Percentiles rank a stretch among this genome's conserved stretches.
Conservation (phyloP, 306 rosid species). For the Prosopis cineraria region DNA sequence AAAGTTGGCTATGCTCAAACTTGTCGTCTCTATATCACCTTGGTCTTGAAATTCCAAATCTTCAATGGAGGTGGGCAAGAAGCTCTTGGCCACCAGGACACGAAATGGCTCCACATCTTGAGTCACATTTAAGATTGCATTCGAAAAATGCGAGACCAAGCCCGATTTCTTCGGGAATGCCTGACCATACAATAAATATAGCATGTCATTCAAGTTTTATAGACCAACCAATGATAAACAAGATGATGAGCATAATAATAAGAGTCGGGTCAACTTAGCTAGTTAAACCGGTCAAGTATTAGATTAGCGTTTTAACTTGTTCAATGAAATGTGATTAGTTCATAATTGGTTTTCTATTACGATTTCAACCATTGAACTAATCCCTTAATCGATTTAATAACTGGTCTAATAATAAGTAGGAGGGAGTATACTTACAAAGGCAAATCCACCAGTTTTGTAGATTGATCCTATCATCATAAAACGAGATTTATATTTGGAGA, state of each 20-base stretch:
- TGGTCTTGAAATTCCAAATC: neutral
- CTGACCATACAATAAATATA: conserved; percentile 11
- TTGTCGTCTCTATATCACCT: neutral
- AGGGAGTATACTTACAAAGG: conserved; percentile 41
- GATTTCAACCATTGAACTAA: too few species aligned
- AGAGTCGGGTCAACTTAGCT: too few species aligned
- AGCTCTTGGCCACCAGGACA: neutral
- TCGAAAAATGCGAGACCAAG: conserved; percentile 39
- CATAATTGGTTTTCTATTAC: too few species aligned
- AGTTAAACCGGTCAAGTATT: neutral
- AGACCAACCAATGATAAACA: too few species aligned
- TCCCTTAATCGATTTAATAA: too few species aligned
- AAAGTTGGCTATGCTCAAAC: neutral
- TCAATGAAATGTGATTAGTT: neutral
- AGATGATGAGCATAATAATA: too few species aligned
- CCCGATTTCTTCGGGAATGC: conserved; percentile 40
- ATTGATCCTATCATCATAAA: conserved; percentile 39
- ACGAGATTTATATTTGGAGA: conserved; percentile 32
- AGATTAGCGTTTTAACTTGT: too few species aligned
- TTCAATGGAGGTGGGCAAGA: neutral
- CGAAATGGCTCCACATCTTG: conserved; percentile 21
- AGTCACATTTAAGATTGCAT: conserved; percentile 45
- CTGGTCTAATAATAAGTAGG: neutral
- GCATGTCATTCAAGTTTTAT: neutral
- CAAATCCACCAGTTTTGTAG: conserved; percentile 41